Percentiles rank a stretch among this genome's conserved stretches.
Evolutionary conservation across 768 basidiomycete genomes (phyloP).

Genomic region (Lentinus brumalis): DNA sequence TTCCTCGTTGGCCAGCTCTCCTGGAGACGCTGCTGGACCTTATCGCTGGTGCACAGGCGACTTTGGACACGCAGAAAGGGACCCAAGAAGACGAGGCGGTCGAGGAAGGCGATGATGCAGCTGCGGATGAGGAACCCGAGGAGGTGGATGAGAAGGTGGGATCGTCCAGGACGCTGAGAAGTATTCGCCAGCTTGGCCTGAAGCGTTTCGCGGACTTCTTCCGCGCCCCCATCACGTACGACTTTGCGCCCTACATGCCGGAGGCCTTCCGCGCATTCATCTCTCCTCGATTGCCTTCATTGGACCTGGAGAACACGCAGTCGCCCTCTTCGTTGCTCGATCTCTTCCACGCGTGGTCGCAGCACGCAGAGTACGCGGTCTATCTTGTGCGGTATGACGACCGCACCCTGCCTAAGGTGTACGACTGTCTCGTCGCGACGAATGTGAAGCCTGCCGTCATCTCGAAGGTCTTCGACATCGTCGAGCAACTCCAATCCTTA

Average conservation of each 20-base stretch:
- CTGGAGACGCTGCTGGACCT: conserved; percentile 70
- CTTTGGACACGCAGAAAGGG: conserved; percentile 42
- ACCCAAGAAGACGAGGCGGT: conserved; percentile 33
- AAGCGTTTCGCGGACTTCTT: conserved; percentile 91
- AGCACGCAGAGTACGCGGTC: conserved; percentile 52
- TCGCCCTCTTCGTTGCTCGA: conserved; percentile 88
- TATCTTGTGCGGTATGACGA: conserved; percentile 73
- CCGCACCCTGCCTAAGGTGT: conserved; percentile 72
- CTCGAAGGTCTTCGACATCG: conserved; percentile 79
- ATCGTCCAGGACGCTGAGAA: conserved; percentile 50
- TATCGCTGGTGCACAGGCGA: conserved; percentile 61
- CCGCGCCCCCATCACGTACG: conserved; percentile 67
- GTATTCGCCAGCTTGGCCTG: conserved; percentile 79
- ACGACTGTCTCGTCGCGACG: conserved; percentile 76
- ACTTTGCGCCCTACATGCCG: conserved; percentile 72
- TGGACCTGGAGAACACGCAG: conserved; percentile 89
- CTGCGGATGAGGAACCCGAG: conserved; percentile 9
- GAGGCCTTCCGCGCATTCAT: conserved; percentile 72
- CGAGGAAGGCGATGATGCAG: conserved; percentile 33
- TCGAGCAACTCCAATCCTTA: conserved; percentile 66
- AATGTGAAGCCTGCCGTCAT: conserved; percentile 89
- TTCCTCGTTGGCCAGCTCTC: conserved; percentile 72
- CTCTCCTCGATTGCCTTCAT: conserved; percentile 72
- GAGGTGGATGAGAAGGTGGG: conserved; percentile 31
- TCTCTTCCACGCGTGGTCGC: conserved; percentile 78